Evolutionary conservation across 1,139 yeast genomes (phyloP).

Genomic region (Pichia sp.): DNA sequence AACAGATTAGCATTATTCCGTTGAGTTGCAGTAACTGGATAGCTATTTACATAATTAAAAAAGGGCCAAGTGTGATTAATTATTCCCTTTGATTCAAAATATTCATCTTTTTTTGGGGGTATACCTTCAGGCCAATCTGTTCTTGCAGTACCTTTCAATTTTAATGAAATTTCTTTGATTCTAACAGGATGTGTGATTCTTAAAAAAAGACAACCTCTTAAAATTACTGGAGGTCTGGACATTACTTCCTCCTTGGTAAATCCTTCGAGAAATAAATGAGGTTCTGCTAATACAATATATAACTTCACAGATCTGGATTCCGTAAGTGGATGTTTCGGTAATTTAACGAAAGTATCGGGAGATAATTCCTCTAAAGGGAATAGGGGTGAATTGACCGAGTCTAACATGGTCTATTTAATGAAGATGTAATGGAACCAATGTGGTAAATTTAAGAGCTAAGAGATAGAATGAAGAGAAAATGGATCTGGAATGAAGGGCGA

Average conservation of each 20-base stretch:
- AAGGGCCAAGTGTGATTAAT: constrained; percentile 91
- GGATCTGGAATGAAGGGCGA: too few species aligned
- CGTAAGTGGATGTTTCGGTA: constrained; percentile 45
- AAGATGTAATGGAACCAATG: neutral
- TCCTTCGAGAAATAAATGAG: constrained; percentile 74
- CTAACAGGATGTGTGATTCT: constrained; percentile 70
- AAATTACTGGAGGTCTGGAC: constrained; percentile 71
- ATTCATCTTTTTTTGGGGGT: constrained; percentile 75
- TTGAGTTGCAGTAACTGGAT: constrained; percentile 24
- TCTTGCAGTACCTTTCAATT: constrained; percentile 64
- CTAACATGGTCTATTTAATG: constrained; percentile 3
- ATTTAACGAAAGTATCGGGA: constrained; percentile 34
- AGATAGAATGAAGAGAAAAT: neutral
- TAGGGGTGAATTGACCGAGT: constrained; percentile 25
- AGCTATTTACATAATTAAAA: constrained; percentile 37
- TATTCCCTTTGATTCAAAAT: constrained; percentile 57
- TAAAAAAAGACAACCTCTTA: constrained; percentile 75
- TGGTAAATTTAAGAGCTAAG: neutral
- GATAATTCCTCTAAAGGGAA: constrained; percentile 31
- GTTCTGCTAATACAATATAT: constrained; percentile 68
- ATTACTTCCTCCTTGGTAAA: constrained; percentile 59
- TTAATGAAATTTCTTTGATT: constrained; percentile 59
- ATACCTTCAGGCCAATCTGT: constrained; percentile 99
- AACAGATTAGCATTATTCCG: constrained; percentile 56
- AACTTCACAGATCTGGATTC: constrained; percentile 44